A percentile compares a stretch with the other conserved stretches of the same genome.
phyloP scores from a whole-genome alignment of 2,329 filamentous ascomycete species.

The Aspergillus vadensis region DNA sequence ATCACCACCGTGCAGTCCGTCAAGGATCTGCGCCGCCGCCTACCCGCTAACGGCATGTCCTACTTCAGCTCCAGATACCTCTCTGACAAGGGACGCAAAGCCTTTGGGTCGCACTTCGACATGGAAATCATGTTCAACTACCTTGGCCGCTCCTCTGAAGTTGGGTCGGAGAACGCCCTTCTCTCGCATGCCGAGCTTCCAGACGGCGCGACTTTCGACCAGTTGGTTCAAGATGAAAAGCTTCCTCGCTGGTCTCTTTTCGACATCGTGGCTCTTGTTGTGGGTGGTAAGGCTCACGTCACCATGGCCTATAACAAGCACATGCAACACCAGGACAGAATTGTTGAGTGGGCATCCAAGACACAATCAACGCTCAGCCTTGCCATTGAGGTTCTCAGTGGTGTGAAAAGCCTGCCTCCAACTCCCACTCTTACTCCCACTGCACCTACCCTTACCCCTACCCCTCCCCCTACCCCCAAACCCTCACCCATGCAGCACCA shows the following conservation, averaged over 20 bases:
- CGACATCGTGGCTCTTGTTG: slow-evolving; percentile 6
- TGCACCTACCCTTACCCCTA: background rate
- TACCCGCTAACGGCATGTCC: slow-evolving; percentile 11
- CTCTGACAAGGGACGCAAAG: background rate
- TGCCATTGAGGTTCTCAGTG: background rate
- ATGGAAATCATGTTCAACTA: slow-evolving; percentile 19
- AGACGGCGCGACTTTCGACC: slow-evolving; percentile 1
- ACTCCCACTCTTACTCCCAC: too few species aligned
- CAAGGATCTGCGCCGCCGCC: slow-evolving; percentile 6
- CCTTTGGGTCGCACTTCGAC: slow-evolving; percentile 1
- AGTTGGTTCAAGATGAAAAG: background rate
- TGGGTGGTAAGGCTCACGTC: background rate
- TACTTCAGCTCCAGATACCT: slow-evolving; percentile 17
- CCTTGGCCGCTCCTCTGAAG: slow-evolving; percentile 5
- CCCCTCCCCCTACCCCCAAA: background rate
- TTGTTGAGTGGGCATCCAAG: background rate
- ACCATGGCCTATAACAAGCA: background rate
- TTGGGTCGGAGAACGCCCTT: background rate
- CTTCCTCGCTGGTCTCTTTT: slow-evolving; percentile 9
- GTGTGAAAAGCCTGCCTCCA: background rate
- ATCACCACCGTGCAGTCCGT: background rate
- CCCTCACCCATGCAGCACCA: background rate
- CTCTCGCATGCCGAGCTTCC: background rate
- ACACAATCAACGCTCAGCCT: background rate
- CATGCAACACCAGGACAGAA: background rate